phyloP scores from a whole-genome alignment of 2,329 filamentous ascomycete species.

The Fusarium drepaniforme region DNA sequence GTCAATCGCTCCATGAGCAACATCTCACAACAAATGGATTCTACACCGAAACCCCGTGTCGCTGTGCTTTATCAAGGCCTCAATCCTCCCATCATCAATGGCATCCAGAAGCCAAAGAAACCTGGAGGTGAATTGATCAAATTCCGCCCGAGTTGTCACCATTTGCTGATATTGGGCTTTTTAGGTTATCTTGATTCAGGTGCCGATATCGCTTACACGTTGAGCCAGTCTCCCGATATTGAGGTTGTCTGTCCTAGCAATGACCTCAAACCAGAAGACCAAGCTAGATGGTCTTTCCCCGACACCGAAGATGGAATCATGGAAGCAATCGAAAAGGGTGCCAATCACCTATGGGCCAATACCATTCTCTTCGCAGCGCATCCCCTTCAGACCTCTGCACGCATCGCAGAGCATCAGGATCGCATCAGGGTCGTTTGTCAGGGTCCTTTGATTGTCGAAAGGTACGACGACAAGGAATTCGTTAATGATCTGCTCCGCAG shows the following conservation, averaged over 20 bases:
- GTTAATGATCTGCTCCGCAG: conserved; percentile 58
- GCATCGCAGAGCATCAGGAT: conserved; percentile 46
- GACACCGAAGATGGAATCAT: conserved; percentile 34
- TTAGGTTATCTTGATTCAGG: conserved; percentile 37
- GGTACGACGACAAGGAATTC: conserved; percentile 63
- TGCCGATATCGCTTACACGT: conserved; percentile 35
- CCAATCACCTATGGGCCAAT: conserved; percentile 63
- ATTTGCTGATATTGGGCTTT: not conserved
- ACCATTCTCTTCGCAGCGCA: conserved; percentile 62
- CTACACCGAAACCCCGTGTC: conserved; percentile 41
- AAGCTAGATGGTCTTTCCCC: conserved; percentile 33
- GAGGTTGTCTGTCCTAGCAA: conserved; percentile 21
- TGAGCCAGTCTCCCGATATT: conserved; percentile 25
- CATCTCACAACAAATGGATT: not conserved
- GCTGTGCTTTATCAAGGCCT: conserved; percentile 62
- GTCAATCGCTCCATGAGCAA: not conserved
- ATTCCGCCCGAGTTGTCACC: not conserved
- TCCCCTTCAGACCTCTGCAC: conserved; percentile 57
- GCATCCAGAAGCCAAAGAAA: conserved; percentile 61
- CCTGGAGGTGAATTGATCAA: conserved; percentile 48
- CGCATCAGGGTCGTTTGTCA: conserved; percentile 58
- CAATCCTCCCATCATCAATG: conserved; percentile 60
- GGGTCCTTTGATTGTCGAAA: conserved; percentile 59
- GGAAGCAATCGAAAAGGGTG: conserved; percentile 52
- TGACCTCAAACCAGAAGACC: conserved; percentile 12